Base-by-base conservation (phyloP, 352 stramenopile genomes). In the Phytophthora hibernalis region DNA sequence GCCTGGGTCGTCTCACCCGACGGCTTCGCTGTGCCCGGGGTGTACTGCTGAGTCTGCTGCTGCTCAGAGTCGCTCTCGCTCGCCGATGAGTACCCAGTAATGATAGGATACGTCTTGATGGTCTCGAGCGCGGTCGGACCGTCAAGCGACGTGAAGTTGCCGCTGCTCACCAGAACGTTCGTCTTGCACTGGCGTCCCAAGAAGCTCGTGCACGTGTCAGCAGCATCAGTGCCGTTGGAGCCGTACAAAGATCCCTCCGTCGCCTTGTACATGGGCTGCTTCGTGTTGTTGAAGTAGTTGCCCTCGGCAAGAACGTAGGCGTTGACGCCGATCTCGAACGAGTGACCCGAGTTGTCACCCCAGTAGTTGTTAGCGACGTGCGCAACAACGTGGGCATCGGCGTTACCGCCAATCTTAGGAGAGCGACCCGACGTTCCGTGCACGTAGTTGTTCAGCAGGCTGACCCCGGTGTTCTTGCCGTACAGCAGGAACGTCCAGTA, bases 401-500 rank as follows among this genome's bases (percentile, higher is more conserved):
- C 28, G 47, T 65, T 65, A 37, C 58, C 65, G 11, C 64, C 64
- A 35, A 74, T 47, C 61, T 74, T 74, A 7, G 75, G 75, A 11
- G 64, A 70, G 15, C 72, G 75, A 0, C 72, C 72, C 2, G 75
- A 83, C n/a, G 71, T 83, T 11, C 53, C 22, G 61, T 83, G 75
- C 33, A 83, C 52, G 60, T 75, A 80, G 72, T 83, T 83, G 55
- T 75, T 70, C n/a, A 72, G 13, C 50, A 83, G 65, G 50, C 37
- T 81, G 2, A 81, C 31, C 0, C 48, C 58, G 1, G 70, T 80
- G 43, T 59, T 57, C 21, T 59, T 58, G 24, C 70, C 70, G 60
- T 72, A 77, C 31, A 82, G 49, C 13, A 79, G 49, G 54, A 77
- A 77, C 12, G 45, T 67, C 72, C 76, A 88, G 66, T 88, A 88